Conservation (phyloP, 225 moss, liverwort and hornwort genomes). For the Climacium dendroides region DNA sequence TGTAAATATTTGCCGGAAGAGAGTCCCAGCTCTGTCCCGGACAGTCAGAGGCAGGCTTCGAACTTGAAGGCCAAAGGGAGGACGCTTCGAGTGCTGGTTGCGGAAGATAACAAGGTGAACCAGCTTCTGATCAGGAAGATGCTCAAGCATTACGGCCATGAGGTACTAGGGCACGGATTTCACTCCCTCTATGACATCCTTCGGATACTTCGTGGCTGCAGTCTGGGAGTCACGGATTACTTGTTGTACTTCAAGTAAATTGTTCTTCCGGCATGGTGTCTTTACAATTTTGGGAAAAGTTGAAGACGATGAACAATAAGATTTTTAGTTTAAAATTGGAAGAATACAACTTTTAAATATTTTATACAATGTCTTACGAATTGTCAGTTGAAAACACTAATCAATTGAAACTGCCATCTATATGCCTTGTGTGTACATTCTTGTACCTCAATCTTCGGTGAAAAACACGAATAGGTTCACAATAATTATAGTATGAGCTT, state of each 20-base stretch:
- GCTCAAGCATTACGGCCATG: constrained; percentile 71
- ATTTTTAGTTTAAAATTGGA: not conserved
- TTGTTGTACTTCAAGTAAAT: not conserved
- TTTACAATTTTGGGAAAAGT: not conserved
- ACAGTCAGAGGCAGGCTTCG: not conserved
- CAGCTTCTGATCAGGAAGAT: constrained; percentile 72
- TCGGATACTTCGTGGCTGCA: not conserved
- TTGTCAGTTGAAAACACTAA: too few relatives aligned
- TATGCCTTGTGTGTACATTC: not conserved
- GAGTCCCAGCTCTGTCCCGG: not conserved
- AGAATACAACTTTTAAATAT: not conserved
- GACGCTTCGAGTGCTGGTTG: constrained; percentile 59
- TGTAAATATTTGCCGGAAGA: constrained; percentile 1
- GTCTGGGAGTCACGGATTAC: not conserved
- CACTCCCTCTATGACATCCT: not conserved
- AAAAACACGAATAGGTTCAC: not conserved
- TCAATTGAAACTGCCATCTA: not conserved
- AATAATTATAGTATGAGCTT: not conserved
- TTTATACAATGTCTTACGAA: not conserved
- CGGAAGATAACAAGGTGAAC: constrained; percentile 75
- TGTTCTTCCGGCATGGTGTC: not conserved
- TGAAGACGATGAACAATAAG: not conserved
- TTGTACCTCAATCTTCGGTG: not conserved
- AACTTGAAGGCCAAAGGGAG: constrained; percentile 13
- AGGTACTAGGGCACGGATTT: constrained; percentile 6